Percentiles rank a stretch among this genome's conserved stretches.
These are phyloP conservation scores for Leptographium wingfieldii DNA, from an alignment of 2,329 filamentous ascomycete genomes.

Conservation along the genomic window DNA sequence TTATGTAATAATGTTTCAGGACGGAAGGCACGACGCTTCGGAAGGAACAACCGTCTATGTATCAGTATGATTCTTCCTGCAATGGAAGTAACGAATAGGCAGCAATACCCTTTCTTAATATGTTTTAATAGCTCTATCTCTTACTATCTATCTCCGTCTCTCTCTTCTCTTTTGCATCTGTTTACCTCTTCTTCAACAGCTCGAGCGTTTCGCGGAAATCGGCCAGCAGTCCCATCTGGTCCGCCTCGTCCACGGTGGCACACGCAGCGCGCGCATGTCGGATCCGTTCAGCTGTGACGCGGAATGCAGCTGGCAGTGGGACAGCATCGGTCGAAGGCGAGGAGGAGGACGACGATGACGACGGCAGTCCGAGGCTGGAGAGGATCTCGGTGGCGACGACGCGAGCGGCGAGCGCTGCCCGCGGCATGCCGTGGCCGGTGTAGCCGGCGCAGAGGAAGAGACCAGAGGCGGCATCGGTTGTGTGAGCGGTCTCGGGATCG, in stretches of 20 bases:
- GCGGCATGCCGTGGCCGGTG: slow-evolving; percentile 67
- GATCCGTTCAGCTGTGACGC: slow-evolving; percentile 8
- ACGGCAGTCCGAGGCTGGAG: slow-evolving; percentile 11
- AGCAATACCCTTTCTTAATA: background rate
- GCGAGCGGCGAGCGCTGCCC: slow-evolving; percentile 53
- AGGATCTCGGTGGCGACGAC: slow-evolving; percentile 48
- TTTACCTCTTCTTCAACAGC: background rate
- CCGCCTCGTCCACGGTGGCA: slow-evolving; percentile 1
- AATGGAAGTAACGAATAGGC: background rate
- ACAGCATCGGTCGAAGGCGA: slow-evolving; percentile 17
- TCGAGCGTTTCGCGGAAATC: slow-evolving; percentile 5
- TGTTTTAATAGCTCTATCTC: background rate
- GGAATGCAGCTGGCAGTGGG: slow-evolving; percentile 9
- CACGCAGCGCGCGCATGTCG: slow-evolving; percentile 1
- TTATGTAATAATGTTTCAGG: background rate
- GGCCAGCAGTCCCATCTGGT: slow-evolving; percentile 3
- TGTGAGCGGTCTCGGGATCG: slow-evolving; percentile 20
- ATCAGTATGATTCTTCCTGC: background rate
- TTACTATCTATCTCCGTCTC: background rate
- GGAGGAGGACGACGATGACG: slow-evolving; percentile 2
- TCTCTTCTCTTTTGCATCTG: background rate
- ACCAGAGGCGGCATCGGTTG: slow-evolving; percentile 48
- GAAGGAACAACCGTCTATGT: background rate
- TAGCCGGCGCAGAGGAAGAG: slow-evolving; percentile 55
- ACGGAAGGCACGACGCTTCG: background rate